phyloP scores from a whole-genome alignment of 1,284 basidiomycete genomes.

The Apiotrichum akiyoshidainum region DNA sequence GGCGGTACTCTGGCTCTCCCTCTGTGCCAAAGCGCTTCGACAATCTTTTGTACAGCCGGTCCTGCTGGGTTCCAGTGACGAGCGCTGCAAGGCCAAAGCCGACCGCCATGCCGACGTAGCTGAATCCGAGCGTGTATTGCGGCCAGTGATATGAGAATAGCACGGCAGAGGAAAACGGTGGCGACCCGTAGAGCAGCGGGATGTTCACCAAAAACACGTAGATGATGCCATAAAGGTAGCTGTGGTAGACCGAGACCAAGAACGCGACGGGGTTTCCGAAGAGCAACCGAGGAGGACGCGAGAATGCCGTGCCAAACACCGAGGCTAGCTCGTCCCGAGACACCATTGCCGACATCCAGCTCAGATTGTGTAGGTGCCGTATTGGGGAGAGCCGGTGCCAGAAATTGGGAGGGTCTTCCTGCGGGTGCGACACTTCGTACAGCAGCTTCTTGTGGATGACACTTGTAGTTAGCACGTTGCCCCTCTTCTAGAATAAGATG shows the following conservation, averaged over 20 bases:
- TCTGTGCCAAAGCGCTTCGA: slow-evolving; percentile 33
- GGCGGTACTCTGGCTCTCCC: slow-evolving; percentile 50
- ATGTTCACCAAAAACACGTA: slow-evolving; percentile 52
- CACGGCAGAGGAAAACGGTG: slow-evolving; percentile 34
- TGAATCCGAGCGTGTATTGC: slow-evolving; percentile 43
- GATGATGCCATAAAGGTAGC: slow-evolving; percentile 52
- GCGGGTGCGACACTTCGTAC: slow-evolving; percentile 28
- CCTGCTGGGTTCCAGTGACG: slow-evolving; percentile 48
- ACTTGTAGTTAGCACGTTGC: slow-evolving; percentile 16
- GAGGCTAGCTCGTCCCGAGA: slow-evolving; percentile 27
- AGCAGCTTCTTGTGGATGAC: slow-evolving; percentile 40
- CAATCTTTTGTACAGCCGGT: slow-evolving; percentile 50
- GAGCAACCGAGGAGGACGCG: slow-evolving; percentile 50
- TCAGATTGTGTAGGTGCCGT: slow-evolving; percentile 27
- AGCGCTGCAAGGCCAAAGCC: slow-evolving; percentile 49
- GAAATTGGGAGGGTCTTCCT: slow-evolving; percentile 15
- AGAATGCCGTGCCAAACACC: slow-evolving; percentile 40
- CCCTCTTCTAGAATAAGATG: background rate
- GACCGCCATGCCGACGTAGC: slow-evolving; percentile 51
- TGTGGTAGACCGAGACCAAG: slow-evolving; percentile 52
- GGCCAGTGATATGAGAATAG: slow-evolving; percentile 52
- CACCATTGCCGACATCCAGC: slow-evolving; percentile 44
- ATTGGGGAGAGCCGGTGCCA: slow-evolving; percentile 20
- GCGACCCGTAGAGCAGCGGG: slow-evolving; percentile 50
- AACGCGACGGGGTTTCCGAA: slow-evolving; percentile 50